These are phyloP conservation scores for Amaranthus hypochondriacus DNA, from an alignment of 148 eudicot genomes.

Conservation along the genomic window DNA sequence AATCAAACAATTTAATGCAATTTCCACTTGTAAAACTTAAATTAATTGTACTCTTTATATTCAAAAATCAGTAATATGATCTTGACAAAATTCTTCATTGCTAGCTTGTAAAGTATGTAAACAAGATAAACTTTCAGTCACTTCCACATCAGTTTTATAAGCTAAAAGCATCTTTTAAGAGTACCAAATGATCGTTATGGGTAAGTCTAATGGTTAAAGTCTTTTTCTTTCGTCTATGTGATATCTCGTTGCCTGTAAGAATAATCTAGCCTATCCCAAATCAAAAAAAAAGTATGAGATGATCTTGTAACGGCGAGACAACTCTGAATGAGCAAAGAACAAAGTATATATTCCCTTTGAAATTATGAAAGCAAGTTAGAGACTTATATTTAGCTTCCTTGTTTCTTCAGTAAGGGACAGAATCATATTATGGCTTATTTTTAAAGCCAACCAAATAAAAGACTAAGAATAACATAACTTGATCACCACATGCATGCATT, in stretches of 20 bases:
- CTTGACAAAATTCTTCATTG: too few relatives aligned
- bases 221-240: too few relatives aligned
- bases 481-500: background rate
- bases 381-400: constrained; percentile 16
- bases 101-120: background rate
- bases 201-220: too few relatives aligned
- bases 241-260: too few relatives aligned
- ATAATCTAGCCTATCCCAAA: too few relatives aligned
- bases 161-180: constrained; percentile 12
- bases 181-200: constrained; percentile 9
- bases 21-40: too few relatives aligned
- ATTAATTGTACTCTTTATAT: too few relatives aligned
- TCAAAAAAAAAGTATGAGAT: constrained; percentile 4
- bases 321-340: background rate
- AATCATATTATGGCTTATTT: constrained; percentile 1
- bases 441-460: constrained; percentile 1
- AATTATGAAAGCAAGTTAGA: constrained; percentile 1
- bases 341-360: constrained; percentile 10
- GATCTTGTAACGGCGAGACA: constrained; percentile 14
- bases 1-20: too few relatives aligned
- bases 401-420: constrained; percentile 6
- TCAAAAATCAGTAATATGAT: too few relatives aligned
- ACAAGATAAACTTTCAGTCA: constrained; percentile 10
- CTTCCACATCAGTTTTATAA: constrained; percentile 11
- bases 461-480: background rate